phyloP scores from a whole-genome alignment of 1,284 basidiomycete species.

The Dichomitus squalens region DNA sequence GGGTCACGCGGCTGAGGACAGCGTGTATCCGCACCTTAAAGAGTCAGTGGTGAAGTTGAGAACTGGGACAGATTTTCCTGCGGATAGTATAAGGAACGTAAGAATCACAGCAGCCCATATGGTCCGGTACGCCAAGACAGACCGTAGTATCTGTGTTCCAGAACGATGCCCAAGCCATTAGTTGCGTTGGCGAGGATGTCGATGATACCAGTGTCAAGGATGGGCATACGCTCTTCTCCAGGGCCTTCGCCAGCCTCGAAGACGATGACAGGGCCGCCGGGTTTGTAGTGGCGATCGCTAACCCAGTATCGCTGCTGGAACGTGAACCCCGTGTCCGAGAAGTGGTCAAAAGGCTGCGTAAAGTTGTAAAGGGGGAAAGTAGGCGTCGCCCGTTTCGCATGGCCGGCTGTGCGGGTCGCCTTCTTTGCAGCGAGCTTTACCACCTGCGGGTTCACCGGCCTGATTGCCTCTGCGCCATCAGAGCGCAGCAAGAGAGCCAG shows the following conservation, averaged over 20 bases:
- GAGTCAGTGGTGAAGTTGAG: slow-evolving; percentile 80
- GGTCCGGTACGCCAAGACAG: not conserved
- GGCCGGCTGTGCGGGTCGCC: not conserved
- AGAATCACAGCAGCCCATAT: not conserved
- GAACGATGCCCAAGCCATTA: slow-evolving; percentile 80
- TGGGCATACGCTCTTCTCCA: slow-evolving; percentile 70
- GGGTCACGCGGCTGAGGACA: not conserved
- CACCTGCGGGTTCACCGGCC: slow-evolving; percentile 9
- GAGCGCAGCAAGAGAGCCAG: not conserved
- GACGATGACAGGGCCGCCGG: slow-evolving; percentile 79
- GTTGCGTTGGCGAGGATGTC: slow-evolving; percentile 86
- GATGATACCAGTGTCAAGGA: slow-evolving; percentile 83
- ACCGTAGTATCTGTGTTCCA: slow-evolving; percentile 67
- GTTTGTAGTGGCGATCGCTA: slow-evolving; percentile 80
- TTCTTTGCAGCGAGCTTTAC: slow-evolving; percentile 10
- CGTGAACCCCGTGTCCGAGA: slow-evolving; percentile 51
- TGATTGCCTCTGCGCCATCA: not conserved
- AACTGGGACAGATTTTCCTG: slow-evolving; percentile 84
- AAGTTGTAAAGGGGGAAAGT: slow-evolving; percentile 68
- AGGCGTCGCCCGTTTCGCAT: slow-evolving; percentile 8
- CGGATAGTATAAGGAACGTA: not conserved
- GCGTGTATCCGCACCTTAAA: slow-evolving; percentile 49
- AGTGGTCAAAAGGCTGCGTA: slow-evolving; percentile 86
- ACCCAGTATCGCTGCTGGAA: slow-evolving; percentile 88
- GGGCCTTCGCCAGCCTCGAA: slow-evolving; percentile 87